Evolutionary conservation across 352 stramenopile genomes (phyloP), one percentile per base, ranked within the genome.

Genomic region (Globisporangium paddicum): DNA sequence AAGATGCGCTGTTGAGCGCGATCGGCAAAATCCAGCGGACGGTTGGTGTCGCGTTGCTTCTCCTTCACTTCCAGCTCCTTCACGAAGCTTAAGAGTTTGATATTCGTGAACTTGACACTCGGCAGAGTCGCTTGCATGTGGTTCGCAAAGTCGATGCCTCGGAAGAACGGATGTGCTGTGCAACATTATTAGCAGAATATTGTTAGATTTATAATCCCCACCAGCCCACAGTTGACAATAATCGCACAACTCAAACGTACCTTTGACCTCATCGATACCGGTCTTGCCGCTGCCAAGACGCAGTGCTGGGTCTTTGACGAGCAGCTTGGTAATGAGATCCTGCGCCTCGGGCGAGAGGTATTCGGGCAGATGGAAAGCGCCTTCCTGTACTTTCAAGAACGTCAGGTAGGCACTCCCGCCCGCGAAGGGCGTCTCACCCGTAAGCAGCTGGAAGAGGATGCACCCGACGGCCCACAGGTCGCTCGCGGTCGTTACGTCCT

Each of bases 381-480:
- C 83, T 16, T 82, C 64, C 68, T 93, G 72, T 16, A 90, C 72
- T 5, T 82, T 84, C 30, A 95, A 64, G 25, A 95, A 87, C 9
- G 81, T 93, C 25, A 93, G 63, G 54, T 95, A 95, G 4, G 77
- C 74, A 46, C 83, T 93, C 2, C 86, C 84, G 10, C 75, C 84
- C 32, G 79, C 79, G 61, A 89, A 95, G 3, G 86, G 86, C 5
- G 83, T 93, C 50, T 93, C 83, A 44, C 86, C 86, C 14, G 79
- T 85, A 18, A 93, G 58, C 23, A 95, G 63, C 53, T 95, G 86
- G 50, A 83, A 92, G 2, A 78, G 37, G 16, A 95, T 89, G 65
- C 82, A 93, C 0, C 86, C 86, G 16, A 95, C 63, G 1, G 86
- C 80, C 86, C 86, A 95, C 25, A 90, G 62, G 46, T 95, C 86